phyloP scores from a whole-genome alignment of 23 red algal genomes.

The Cyanidioschyzon merolae region DNA sequence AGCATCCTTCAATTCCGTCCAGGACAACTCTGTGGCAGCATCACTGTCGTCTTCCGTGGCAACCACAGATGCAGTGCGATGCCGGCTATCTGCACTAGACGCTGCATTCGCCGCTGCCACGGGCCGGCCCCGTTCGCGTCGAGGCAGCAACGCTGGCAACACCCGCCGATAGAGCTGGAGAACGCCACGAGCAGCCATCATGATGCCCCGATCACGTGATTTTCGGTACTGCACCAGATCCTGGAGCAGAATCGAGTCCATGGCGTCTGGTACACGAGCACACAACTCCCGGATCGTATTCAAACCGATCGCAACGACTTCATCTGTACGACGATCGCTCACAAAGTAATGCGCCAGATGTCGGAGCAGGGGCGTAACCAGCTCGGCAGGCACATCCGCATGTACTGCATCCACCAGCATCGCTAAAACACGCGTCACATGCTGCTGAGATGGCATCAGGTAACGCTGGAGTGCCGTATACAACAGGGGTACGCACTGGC shows the following conservation, averaged over 20 bases:
- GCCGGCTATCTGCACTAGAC: no score
- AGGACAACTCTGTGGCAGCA: no score
- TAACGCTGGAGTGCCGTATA: constrained; percentile 74
- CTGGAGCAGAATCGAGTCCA: constrained; percentile 46
- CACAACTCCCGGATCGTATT: constrained; percentile 85
- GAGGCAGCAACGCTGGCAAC: constrained; percentile 44
- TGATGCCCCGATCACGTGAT: constrained; percentile 75
- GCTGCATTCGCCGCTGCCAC: constrained; percentile 16
- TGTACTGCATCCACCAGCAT: constrained; percentile 62
- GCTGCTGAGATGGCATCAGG: constrained; percentile 66
- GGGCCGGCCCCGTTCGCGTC: constrained; percentile 59
- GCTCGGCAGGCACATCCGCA: constrained; percentile 59
- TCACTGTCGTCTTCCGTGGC: no score
- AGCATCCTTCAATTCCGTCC: no score
- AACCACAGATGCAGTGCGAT: no score
- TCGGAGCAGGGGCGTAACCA: constrained; percentile 58
- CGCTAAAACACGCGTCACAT: constrained; percentile 62
- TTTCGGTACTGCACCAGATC: constrained; percentile 63
- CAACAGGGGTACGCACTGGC: not conserved
- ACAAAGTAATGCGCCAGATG: constrained; percentile 88
- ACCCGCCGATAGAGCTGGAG: constrained; percentile 71
- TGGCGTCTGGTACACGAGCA: constrained; percentile 62
- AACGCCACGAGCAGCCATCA: constrained; percentile 73
- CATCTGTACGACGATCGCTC: constrained; percentile 46
- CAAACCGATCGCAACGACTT: constrained; percentile 63